A percentile compares a stretch with the other conserved stretches of the same genome.
Conservation (phyloP, 768 basidiomycete genomes). For the Rhodotorula diobovata region DNA sequence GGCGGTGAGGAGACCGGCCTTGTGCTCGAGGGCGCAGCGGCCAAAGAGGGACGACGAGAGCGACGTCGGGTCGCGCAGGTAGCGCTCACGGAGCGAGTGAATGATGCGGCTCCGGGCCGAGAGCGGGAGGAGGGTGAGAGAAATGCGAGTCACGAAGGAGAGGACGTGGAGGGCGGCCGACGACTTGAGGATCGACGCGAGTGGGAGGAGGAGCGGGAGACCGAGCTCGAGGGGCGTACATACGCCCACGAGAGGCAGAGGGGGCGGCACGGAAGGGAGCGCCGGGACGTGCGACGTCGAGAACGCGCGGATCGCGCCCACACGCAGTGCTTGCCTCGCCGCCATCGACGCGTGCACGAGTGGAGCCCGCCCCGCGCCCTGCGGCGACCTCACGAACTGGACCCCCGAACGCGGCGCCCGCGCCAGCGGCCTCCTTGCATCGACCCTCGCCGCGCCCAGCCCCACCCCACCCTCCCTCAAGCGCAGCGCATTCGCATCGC, state of each 20-base stretch:
- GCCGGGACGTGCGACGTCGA: not conserved
- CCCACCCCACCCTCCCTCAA: too few relatives aligned
- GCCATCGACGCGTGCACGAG: not conserved
- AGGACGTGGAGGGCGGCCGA: constrained; percentile 31
- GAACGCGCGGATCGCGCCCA: not conserved
- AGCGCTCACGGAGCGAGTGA: constrained; percentile 33
- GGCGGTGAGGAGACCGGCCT: not conserved
- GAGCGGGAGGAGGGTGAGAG: constrained; percentile 37
- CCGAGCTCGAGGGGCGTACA: constrained; percentile 3
- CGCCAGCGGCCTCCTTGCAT: not conserved
- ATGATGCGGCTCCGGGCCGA: constrained; percentile 16
- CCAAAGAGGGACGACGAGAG: constrained; percentile 12
- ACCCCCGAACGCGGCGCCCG: too few relatives aligned
- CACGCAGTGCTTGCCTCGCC: not conserved
- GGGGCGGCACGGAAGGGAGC: not conserved
- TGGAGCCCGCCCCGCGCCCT: too few relatives aligned
- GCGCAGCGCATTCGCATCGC: not conserved
- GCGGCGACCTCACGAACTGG: too few relatives aligned
- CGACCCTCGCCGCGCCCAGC: too few relatives aligned
- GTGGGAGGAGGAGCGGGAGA: constrained; percentile 26
- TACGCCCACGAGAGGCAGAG: not conserved
- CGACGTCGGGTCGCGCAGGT: constrained; percentile 30
- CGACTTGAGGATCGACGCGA: constrained; percentile 31
- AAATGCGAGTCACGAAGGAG: constrained; percentile 25
- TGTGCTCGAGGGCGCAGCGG: not conserved